Conservation (phyloP, 805 yeast species). For the Scheffersomyces ergatensis region DNA sequence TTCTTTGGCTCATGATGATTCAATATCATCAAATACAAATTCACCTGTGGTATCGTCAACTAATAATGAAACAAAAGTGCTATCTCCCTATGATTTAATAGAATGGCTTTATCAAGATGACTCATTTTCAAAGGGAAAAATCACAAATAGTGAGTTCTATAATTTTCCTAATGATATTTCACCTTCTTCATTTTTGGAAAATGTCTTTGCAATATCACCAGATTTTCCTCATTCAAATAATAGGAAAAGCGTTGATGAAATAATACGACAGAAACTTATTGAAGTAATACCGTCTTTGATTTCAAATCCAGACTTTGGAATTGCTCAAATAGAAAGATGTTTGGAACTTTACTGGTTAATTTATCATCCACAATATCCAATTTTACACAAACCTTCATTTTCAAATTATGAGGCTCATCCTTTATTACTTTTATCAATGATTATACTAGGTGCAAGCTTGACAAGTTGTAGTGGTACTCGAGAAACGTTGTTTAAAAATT, state of each 20-base stretch:
- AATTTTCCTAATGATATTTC: constrained; percentile 13
- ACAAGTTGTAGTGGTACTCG: constrained; percentile 22
- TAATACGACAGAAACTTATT: constrained; percentile 9
- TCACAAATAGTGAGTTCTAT: constrained; percentile 1
- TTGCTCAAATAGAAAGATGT: constrained; percentile 14
- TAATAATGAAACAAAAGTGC: not conserved
- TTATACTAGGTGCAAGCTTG: constrained; percentile 53
- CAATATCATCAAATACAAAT: not conserved
- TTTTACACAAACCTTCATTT: constrained; percentile 60
- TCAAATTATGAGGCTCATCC: constrained; percentile 45
- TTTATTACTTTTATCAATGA: constrained; percentile 51
- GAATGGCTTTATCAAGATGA: constrained; percentile 30
- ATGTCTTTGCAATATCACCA: constrained; percentile 16
- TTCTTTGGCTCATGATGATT: not conserved
- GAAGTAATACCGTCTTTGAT: constrained; percentile 13
- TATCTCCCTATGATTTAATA: constrained; percentile 27
- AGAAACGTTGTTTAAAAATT: constrained; percentile 10
- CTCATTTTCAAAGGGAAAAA: constrained; percentile 1
- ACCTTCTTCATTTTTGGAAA: constrained; percentile 14
- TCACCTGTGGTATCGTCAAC: not conserved
- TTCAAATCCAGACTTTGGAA: constrained; percentile 13
- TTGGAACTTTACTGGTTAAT: constrained; percentile 49
- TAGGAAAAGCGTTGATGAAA: constrained; percentile 12
- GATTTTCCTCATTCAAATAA: constrained; percentile 15
- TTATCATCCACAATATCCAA: constrained; percentile 56